Conservation (phyloP, 768 basidiomycete genomes). For the Calvatia gigantea region DNA sequence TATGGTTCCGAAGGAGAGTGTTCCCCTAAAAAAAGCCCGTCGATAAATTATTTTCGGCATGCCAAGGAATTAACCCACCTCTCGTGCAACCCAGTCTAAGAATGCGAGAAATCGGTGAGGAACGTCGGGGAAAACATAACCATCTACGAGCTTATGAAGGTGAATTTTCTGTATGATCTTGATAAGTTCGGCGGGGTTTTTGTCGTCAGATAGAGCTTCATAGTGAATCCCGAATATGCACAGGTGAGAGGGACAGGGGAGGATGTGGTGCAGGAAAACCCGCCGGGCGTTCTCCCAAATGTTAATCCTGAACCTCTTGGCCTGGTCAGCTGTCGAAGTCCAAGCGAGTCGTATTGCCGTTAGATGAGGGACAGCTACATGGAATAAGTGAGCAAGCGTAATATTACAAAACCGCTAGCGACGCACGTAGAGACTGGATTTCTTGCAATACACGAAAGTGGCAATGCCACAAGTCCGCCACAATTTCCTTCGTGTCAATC, state of each 20-base stretch:
- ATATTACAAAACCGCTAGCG: neutral
- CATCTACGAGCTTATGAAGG: neutral
- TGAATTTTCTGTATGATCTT: neutral
- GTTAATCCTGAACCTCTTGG: neutral
- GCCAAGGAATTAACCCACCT: neutral
- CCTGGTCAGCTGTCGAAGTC: neutral
- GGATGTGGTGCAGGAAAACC: neutral
- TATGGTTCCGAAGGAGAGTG: neutral
- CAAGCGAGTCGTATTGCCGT: neutral
- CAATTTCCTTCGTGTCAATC: neutral
- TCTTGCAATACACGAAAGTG: neutral
- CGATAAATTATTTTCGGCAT: neutral
- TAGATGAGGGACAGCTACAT: neutral
- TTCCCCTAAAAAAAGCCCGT: neutral
- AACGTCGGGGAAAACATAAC: neutral
- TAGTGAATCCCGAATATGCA: neutral
- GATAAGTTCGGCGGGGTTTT: neutral
- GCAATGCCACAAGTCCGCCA: neutral
- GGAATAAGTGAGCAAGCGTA: neutral
- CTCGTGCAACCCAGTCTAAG: neutral
- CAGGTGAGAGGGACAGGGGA: neutral
- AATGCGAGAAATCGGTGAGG: neutral
- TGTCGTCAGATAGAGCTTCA: neutral
- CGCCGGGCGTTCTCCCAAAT: neutral
- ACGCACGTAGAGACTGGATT: neutral